Conservation (phyloP, 257 asterid species). For the Avicennia marina region DNA sequence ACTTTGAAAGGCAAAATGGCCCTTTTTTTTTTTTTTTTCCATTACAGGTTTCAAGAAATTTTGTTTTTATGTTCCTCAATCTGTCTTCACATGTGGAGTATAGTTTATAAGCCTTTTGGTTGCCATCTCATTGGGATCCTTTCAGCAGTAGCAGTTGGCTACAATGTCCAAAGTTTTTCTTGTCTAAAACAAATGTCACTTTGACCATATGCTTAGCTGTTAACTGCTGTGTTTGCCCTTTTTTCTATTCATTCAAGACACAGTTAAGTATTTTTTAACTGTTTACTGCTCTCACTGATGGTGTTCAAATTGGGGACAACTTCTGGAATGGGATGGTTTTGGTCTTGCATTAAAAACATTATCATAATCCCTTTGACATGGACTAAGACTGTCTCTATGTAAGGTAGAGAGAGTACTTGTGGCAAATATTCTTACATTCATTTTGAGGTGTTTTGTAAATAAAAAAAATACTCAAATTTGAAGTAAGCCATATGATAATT, state of each 20-base stretch:
- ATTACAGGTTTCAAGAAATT: slow-evolving; percentile 17
- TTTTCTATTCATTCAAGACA: slow-evolving; percentile 16
- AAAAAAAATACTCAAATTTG: too few relatives aligned
- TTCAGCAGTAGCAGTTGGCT: slow-evolving; percentile 23
- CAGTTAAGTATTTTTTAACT: neutral
- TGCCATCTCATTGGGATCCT: slow-evolving; percentile 25
- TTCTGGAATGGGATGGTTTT: neutral
- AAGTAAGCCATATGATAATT: neutral
- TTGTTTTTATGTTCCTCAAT: slow-evolving; percentile 10
- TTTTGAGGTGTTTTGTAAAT: too few relatives aligned
- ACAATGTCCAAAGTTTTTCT: slow-evolving; percentile 13
- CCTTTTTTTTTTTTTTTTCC: neutral
- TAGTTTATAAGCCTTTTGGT: neutral
- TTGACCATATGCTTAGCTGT: slow-evolving; percentile 21
- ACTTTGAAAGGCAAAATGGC: neutral
- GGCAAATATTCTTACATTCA: too few relatives aligned
- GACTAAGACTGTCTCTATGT: too few relatives aligned
- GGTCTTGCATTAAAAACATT: slow-evolving; percentile 7
- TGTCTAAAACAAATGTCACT: neutral
- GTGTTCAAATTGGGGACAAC: slow-evolving; percentile 15
- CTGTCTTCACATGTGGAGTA: slow-evolving; percentile 11
- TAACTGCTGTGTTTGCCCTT: too few relatives aligned
- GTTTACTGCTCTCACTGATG: neutral
- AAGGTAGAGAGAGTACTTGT: neutral
- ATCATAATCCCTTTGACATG: neutral